Evolutionary conservation across 2,329 filamentous ascomycete species (phyloP).

Genomic region (Rutstroemia sp.): DNA sequence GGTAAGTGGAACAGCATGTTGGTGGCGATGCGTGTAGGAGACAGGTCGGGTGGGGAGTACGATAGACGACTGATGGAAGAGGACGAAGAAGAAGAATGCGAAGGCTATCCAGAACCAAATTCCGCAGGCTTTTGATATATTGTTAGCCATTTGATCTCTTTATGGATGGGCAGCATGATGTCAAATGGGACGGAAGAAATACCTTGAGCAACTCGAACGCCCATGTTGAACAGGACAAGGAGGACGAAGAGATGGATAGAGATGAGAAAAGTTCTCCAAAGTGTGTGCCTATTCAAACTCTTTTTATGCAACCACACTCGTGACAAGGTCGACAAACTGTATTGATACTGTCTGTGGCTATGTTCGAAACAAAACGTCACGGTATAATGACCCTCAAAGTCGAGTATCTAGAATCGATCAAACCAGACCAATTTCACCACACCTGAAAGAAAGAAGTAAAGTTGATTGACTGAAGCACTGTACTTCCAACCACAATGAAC

Average conservation of each 20-base stretch:
- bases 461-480: no score
- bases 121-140: constrained; percentile 15
- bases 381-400: no score
- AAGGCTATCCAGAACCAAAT: constrained; percentile 26
- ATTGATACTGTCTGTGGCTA: no score
- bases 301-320: no score
- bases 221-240: constrained; percentile 17
- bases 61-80: constrained; percentile 16
- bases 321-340: no score
- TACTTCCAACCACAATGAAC: no score
- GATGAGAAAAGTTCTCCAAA: not conserved
- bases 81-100: constrained; percentile 20
- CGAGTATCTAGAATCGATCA: no score
- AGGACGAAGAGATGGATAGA: not conserved
- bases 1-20: constrained; percentile 9
- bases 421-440: no score
- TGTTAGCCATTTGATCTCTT: not conserved
- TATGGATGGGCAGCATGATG: not conserved
- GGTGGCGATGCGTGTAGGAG: not conserved
- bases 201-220: constrained; percentile 20
- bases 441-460: no score
- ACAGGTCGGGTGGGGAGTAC: not conserved
- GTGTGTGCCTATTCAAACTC: no score
- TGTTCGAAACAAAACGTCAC: no score
- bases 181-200: not conserved